Evolutionary conservation across 768 basidiomycete species (phyloP).

Genomic region (Serendipita indica): DNA sequence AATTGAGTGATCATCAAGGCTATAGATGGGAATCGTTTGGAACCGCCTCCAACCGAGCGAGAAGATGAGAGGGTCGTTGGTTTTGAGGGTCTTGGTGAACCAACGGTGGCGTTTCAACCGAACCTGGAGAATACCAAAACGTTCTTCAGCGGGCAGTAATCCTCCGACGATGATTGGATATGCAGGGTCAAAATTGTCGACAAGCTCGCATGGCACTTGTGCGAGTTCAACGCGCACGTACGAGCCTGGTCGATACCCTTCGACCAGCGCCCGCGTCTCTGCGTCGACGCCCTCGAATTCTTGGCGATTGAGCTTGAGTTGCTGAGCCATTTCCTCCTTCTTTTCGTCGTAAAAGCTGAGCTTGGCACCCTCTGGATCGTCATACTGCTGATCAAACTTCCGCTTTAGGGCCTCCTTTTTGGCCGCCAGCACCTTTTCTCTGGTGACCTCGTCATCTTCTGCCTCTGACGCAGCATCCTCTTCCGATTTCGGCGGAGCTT

Average conservation of each 20-base stretch:
- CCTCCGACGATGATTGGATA: constrained; percentile 91
- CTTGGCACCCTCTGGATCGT: constrained; percentile 61
- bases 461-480: constrained; percentile 31
- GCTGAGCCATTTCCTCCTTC: constrained; percentile 82
- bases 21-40: constrained; percentile 89
- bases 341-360: constrained; percentile 81
- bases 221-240: constrained; percentile 86
- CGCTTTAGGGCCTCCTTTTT: constrained; percentile 88
- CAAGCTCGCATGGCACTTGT: constrained; percentile 77
- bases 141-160: constrained; percentile 74
- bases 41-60: constrained; percentile 97
- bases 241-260: constrained; percentile 78
- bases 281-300: constrained; percentile 73
- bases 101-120: constrained; percentile 94
- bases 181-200: constrained; percentile 81
- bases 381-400: constrained; percentile 95
- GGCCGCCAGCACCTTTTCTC: constrained; percentile 44
- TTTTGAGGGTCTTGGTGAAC: constrained; percentile 84
- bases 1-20: constrained; percentile 92
- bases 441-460: constrained; percentile 17
- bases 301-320: constrained; percentile 63
- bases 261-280: constrained; percentile 66
- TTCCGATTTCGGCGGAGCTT: constrained; percentile 24
- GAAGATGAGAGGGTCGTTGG: constrained; percentile 90
- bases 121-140: constrained; percentile 87